phyloP scores from a whole-genome alignment of 2,329 filamentous ascomycete species.

The Xylaria arbuscula region DNA sequence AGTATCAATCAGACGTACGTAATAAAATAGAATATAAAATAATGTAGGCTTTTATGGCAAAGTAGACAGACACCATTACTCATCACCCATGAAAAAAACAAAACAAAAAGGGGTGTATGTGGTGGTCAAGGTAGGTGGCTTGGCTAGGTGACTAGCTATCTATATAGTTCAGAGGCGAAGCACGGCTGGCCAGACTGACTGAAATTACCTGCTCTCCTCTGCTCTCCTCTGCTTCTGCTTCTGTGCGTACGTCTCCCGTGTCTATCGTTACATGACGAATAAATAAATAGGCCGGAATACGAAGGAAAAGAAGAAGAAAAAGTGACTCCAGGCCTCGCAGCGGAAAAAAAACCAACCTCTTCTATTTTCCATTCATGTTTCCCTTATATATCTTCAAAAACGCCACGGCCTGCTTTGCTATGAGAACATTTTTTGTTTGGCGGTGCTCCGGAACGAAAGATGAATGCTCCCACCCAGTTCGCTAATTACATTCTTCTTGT shows the following conservation, averaged over 20 bases:
- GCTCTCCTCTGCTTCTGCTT: background rate
- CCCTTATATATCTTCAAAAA: constrained; percentile 29
- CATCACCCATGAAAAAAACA: constrained; percentile 22
- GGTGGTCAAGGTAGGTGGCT: background rate
- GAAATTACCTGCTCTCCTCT: constrained; percentile 7
- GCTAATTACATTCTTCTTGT: constrained; percentile 24
- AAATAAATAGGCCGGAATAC: constrained; percentile 12
- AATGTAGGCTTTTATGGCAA: constrained; percentile 7
- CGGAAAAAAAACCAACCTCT: constrained; percentile 11
- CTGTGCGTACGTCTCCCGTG: background rate
- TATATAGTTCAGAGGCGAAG: constrained; percentile 17
- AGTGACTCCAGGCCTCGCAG: constrained; percentile 14
- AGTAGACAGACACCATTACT: background rate
- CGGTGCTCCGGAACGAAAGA: constrained; percentile 18
- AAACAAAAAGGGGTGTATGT: background rate
- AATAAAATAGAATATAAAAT: too few species aligned
- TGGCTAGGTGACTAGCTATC: constrained; percentile 3
- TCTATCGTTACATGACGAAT: constrained; percentile 32
- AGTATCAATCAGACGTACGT: background rate
- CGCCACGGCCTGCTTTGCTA: constrained; percentile 32
- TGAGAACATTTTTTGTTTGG: constrained; percentile 21
- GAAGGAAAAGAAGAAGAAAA: constrained; percentile 3
- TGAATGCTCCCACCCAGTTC: constrained; percentile 17
- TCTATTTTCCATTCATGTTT: constrained; percentile 35
- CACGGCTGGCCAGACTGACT: constrained; percentile 7